A percentile compares a stretch with the other conserved stretches of the same genome.
Evolutionary conservation across 345 rosid species (phyloP).

Genomic region (Punica granatum): DNA sequence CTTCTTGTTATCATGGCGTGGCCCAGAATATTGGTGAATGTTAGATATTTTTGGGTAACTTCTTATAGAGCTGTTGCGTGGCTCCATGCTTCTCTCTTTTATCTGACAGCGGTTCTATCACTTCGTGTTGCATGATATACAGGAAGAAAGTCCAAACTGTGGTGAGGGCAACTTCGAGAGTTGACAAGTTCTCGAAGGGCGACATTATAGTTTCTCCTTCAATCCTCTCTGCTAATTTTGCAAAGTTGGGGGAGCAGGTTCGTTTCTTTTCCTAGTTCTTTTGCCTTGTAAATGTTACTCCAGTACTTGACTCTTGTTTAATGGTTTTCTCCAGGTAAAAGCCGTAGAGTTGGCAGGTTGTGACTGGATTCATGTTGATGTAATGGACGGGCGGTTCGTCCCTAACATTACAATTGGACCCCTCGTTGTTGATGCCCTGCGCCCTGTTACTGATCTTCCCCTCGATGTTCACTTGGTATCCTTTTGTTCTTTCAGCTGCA

Average conservation of each 20-base stretch:
- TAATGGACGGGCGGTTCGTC: slow-evolving; percentile 98
- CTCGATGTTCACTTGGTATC: slow-evolving; percentile 94
- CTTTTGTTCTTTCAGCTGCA: slow-evolving; percentile 13
- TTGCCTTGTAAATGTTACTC: not conserved
- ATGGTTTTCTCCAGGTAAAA: slow-evolving; percentile 51
- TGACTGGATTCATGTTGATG: slow-evolving; percentile 98
- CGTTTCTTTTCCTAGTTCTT: slow-evolving; percentile 3
- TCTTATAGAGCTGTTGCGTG: not conserved
- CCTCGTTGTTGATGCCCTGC: slow-evolving; percentile 89
- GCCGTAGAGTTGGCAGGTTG: slow-evolving; percentile 89
- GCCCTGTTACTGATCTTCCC: slow-evolving; percentile 91
- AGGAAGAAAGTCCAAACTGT: slow-evolving; percentile 46
- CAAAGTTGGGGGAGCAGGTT: slow-evolving; percentile 94
- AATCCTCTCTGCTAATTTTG: slow-evolving; percentile 85
- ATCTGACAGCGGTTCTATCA: slow-evolving; percentile 7
- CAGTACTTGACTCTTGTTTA: slow-evolving; percentile 13
- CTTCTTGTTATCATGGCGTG: not conserved
- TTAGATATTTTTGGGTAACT: no score
- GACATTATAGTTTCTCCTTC: slow-evolving; percentile 92
- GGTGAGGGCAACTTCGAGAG: slow-evolving; percentile 81
- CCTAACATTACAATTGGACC: slow-evolving; percentile 98
- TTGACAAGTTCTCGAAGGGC: slow-evolving; percentile 87
- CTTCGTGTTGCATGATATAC: slow-evolving; percentile 7
- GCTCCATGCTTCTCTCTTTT: not conserved
- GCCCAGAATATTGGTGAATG: not conserved